These are phyloP conservation scores for Aspergillus campestris DNA, from an alignment of 495 filamentous ascomycete genomes.

Conservation along the genomic window DNA sequence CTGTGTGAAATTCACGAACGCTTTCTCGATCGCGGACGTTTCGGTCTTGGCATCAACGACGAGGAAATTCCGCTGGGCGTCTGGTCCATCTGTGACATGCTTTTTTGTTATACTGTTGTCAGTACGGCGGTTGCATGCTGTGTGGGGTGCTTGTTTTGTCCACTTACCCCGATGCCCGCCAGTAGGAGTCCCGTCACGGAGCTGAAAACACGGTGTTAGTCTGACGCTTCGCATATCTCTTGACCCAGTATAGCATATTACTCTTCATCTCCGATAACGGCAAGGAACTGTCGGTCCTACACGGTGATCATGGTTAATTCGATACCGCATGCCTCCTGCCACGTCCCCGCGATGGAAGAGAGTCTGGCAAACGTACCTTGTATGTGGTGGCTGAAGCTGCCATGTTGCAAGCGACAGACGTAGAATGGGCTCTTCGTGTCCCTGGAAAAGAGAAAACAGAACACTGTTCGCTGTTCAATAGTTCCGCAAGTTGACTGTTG, in stretches of 20 bases:
- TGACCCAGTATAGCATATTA: constrained; percentile 22
- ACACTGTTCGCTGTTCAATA: not conserved
- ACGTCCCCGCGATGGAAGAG: not conserved
- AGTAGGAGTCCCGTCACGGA: constrained; percentile 91
- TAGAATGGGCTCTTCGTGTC: not conserved
- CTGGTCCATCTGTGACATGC: constrained; percentile 73
- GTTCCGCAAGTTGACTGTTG: not conserved
- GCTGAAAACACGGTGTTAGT: constrained; percentile 42
- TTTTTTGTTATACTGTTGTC: constrained; percentile 15
- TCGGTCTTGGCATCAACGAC: constrained; percentile 93
- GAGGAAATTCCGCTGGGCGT: constrained; percentile 92
- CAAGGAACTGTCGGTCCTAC: constrained; percentile 88
- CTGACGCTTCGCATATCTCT: too few relatives aligned
- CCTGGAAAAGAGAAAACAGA: too few relatives aligned
- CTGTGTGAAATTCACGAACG: constrained; percentile 81
- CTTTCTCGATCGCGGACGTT: constrained; percentile 75
- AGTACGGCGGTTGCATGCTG: not conserved
- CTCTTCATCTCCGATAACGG: constrained; percentile 95
- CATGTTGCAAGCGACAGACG: constrained; percentile 17
- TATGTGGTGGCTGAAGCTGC: constrained; percentile 28
- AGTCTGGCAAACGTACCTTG: constrained; percentile 26
- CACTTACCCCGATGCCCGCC: constrained; percentile 84
- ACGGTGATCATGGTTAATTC: constrained; percentile 4
- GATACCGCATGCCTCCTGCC: not conserved
- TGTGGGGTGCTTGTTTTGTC: not conserved